These are phyloP conservation scores for Lentinus polychrous DNA, from an alignment of 1,284 basidiomycete genomes.

Conservation along the genomic window DNA sequence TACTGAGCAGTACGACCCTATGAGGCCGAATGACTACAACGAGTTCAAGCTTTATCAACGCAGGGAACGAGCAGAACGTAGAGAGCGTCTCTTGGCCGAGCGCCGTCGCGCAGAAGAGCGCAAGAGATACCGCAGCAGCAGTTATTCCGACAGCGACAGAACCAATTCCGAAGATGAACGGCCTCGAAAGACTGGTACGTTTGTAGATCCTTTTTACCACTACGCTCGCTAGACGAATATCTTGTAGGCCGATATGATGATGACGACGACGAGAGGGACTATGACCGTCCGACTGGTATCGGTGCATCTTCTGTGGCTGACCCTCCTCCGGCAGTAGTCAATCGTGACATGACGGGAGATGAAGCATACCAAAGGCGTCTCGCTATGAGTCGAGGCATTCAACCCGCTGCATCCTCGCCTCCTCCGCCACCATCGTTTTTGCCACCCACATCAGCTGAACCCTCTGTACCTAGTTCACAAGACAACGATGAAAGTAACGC, in stretches of 20 bases:
- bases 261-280: slow-evolving; percentile 46
- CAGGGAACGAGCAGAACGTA: slow-evolving; percentile 63
- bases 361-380: slow-evolving; percentile 53
- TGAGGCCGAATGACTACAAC: slow-evolving; percentile 80
- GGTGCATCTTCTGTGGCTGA: slow-evolving; percentile 23
- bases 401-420: slow-evolving; percentile 1
- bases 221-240: neutral
- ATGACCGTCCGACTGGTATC: slow-evolving; percentile 38
- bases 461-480: slow-evolving; percentile 16
- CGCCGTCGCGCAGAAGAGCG: slow-evolving; percentile 49
- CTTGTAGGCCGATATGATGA: slow-evolving; percentile 51
- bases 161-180: slow-evolving; percentile 62
- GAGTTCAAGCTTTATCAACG: slow-evolving; percentile 77
- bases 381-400: slow-evolving; percentile 35
- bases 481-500: slow-evolving; percentile 27
- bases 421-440: neutral
- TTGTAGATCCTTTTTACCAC: neutral
- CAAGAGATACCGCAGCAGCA: slow-evolving; percentile 51
- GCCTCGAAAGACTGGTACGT: slow-evolving; percentile 63
- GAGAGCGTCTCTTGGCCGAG: slow-evolving; percentile 50
- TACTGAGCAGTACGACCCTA: slow-evolving; percentile 69
- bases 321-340: slow-evolving; percentile 21
- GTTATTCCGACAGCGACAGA: slow-evolving; percentile 59
- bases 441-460: slow-evolving; percentile 4
- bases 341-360: slow-evolving; percentile 42